These are phyloP conservation scores for Myochromella boudieri DNA, from an alignment of 768 basidiomycete species.

Conservation along the genomic window DNA sequence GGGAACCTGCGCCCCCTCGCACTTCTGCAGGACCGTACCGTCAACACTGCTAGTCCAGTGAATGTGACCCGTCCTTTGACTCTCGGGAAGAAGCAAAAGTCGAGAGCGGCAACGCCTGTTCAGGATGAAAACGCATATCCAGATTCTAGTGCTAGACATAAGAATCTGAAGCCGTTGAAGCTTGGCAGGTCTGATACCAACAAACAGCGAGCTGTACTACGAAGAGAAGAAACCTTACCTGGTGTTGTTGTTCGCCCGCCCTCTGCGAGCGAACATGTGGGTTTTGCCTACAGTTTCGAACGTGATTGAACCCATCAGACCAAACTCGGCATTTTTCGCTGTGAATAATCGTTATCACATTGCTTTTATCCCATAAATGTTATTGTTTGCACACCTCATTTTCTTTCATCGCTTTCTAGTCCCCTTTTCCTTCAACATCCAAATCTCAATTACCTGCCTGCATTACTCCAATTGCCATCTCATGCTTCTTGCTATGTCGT, in stretches of 20 bases:
- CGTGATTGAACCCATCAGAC: constrained; percentile 35
- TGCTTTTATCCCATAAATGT: constrained; percentile 15
- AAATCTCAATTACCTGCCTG: not conserved
- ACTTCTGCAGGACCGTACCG: constrained; percentile 60
- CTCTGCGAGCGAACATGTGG: constrained; percentile 46
- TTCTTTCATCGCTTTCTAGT: constrained; percentile 15
- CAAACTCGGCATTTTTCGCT: constrained; percentile 18
- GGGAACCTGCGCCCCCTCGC: constrained; percentile 60
- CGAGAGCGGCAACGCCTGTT: constrained; percentile 25
- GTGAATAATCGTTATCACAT: constrained; percentile 12
- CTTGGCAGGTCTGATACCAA: constrained; percentile 64
- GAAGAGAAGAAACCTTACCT: constrained; percentile 56
- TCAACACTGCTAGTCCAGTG: constrained; percentile 27
- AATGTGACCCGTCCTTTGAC: constrained; percentile 51
- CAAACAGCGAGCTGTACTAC: constrained; percentile 57
- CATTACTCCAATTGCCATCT: constrained; percentile 10
- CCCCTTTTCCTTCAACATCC: constrained; percentile 13
- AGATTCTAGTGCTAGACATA: constrained; percentile 33
- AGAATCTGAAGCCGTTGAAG: constrained; percentile 57
- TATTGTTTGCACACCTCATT: constrained; percentile 14
- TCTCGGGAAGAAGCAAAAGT: constrained; percentile 55
- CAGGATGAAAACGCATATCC: constrained; percentile 43
- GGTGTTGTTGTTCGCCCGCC: constrained; percentile 63
- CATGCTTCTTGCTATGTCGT: constrained; percentile 6
- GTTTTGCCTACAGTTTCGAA: constrained; percentile 41